Evolutionary conservation across 2,329 filamentous ascomycete genomes (phyloP).

Genomic region (Fusarium chaquense): DNA sequence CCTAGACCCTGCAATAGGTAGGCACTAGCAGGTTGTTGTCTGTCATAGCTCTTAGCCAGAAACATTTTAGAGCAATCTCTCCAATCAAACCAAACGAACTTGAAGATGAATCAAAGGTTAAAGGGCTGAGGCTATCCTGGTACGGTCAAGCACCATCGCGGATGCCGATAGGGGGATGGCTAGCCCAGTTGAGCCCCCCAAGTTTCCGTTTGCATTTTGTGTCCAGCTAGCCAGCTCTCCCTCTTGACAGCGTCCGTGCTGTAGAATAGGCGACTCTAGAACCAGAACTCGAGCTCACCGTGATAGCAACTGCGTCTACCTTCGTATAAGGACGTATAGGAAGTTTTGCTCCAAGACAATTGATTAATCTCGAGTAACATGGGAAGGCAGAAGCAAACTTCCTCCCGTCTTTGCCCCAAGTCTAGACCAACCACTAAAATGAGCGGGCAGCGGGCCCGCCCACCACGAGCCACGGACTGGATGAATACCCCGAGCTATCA

Average conservation of each 20-base stretch:
- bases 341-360: background rate
- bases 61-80: conserved; percentile 16
- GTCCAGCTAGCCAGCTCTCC: background rate
- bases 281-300: background rate
- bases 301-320: background rate
- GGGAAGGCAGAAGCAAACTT: conserved; percentile 10
- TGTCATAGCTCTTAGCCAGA: conserved; percentile 5
- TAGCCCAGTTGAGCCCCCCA: background rate
- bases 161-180: conserved; percentile 14
- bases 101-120: conserved; percentile 23
- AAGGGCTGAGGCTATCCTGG: conserved; percentile 14
- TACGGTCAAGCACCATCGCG: conserved; percentile 20
- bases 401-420: background rate
- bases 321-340: conserved; percentile 1
- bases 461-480: no score
- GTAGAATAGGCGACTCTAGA: background rate
- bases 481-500: no score
- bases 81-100: conserved; percentile 16
- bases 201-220: background rate
- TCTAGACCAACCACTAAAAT: background rate
- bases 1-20: conserved; percentile 4
- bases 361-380: background rate
- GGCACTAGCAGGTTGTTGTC: conserved; percentile 4
- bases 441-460: background rate
- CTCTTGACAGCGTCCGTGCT: background rate